Conservation (phyloP, 2,329 filamentous ascomycete species). For the Coniochaeta sp. region DNA sequence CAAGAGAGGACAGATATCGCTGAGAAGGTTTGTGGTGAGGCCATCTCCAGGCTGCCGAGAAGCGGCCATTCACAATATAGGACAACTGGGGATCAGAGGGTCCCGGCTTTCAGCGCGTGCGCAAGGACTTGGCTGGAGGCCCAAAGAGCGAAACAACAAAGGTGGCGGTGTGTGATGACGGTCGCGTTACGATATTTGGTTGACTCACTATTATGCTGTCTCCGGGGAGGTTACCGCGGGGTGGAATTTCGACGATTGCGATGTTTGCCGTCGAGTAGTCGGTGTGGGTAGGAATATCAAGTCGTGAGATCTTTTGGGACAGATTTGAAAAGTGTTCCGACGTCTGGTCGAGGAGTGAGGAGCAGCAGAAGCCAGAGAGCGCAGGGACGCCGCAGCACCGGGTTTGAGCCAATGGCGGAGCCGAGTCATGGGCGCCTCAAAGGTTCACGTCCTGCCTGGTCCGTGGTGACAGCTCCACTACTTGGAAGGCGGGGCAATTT, state of each 20-base stretch:
- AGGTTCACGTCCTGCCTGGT: not conserved
- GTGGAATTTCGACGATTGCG: not conserved
- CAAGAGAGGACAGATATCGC: not conserved
- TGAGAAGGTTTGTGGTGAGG: not conserved
- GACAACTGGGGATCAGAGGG: not conserved
- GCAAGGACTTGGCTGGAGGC: not conserved
- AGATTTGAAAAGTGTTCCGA: not conserved
- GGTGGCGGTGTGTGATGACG: conserved; percentile 1
- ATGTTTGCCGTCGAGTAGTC: not conserved
- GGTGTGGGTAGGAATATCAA: not conserved
- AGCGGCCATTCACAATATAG: not conserved
- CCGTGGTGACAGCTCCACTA: not conserved
- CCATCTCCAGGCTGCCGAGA: not conserved
- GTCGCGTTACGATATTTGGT: not conserved
- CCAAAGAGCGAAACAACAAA: not conserved
- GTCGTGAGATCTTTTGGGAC: not conserved
- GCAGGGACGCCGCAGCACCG: not conserved
- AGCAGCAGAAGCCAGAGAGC: not conserved
- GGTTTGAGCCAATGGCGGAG: not conserved
- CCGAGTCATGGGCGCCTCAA: not conserved
- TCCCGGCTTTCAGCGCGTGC: not conserved
- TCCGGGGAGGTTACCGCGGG: not conserved
- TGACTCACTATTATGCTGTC: not conserved
- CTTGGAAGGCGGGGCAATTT: not conserved
- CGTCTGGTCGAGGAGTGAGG: not conserved